Evolutionary conservation across 495 filamentous ascomycete species (phyloP).

Genomic region (Lasiosphaeria miniovina): DNA sequence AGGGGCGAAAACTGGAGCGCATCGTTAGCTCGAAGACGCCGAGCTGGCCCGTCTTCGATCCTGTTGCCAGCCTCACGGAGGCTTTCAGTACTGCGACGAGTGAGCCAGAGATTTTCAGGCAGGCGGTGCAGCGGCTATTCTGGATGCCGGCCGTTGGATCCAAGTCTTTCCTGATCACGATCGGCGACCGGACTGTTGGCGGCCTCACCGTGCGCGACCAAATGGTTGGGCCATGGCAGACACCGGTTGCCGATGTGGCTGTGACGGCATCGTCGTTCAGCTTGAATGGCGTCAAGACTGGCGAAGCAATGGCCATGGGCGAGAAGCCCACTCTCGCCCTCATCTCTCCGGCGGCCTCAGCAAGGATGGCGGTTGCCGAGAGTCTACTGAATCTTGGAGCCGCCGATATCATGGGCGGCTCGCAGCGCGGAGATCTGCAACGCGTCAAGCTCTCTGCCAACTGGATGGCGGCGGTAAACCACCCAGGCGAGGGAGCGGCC

Average conservation of each 20-base stretch:
- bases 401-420: constrained; percentile 71
- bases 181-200: constrained; percentile 87
- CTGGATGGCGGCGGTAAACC: constrained; percentile 96
- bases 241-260: constrained; percentile 89
- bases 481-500: constrained; percentile 89
- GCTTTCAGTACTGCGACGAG: constrained; percentile 48
- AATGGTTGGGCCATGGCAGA: constrained; percentile 95
- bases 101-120: constrained; percentile 64
- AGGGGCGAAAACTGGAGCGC: constrained; percentile 78
- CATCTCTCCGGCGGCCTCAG: constrained; percentile 89
- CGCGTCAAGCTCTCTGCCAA: constrained; percentile 89
- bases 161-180: constrained; percentile 96
- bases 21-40: constrained; percentile 73
- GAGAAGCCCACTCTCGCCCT: constrained; percentile 89
- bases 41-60: constrained; percentile 68
- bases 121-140: constrained; percentile 78
- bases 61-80: constrained; percentile 40
- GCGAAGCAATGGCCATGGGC: constrained; percentile 96
- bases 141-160: constrained; percentile 85
- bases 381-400: constrained; percentile 89
- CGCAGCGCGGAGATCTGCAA: constrained; percentile 47
- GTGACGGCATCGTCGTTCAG: constrained; percentile 83
- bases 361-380: constrained; percentile 94
- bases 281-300: constrained; percentile 61
- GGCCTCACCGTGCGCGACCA: constrained; percentile 88